Conservation (phyloP, 352 stramenopile species). For the Pythium folliculosum region DNA sequence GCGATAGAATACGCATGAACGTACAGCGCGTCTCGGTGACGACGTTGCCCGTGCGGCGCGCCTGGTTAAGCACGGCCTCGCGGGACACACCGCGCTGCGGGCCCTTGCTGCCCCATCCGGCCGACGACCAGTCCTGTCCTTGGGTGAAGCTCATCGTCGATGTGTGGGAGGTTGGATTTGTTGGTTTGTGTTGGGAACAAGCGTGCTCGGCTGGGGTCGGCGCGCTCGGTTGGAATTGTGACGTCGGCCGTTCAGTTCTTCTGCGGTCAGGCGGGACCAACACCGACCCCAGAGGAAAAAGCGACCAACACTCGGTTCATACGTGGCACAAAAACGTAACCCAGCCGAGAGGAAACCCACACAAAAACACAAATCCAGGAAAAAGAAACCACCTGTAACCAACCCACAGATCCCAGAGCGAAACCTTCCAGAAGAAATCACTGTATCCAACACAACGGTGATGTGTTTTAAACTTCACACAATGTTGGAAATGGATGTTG, state of each 20-base stretch:
- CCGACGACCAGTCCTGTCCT: conserved; percentile 77
- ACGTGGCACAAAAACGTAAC: conserved; percentile 24
- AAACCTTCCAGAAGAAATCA: conserved; percentile 23
- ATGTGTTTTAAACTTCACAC: conserved; percentile 14
- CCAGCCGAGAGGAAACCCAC: not conserved
- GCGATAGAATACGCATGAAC: conserved; percentile 16
- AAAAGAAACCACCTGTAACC: conserved; percentile 3
- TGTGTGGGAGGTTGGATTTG: conserved; percentile 6
- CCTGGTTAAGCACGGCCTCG: conserved; percentile 70
- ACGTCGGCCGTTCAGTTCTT: conserved; percentile 9
- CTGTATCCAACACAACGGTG: conserved; percentile 6
- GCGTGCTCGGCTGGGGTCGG: not conserved
- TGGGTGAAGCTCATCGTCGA: conserved; percentile 56
- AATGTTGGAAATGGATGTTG: conserved; percentile 6
- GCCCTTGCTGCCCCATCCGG: conserved; percentile 76
- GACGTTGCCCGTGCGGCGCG: conserved; percentile 69
- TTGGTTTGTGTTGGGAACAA: conserved; percentile 8
- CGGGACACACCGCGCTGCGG: conserved; percentile 59
- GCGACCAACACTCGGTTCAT: conserved; percentile 26
- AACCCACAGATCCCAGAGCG: conserved; percentile 2
- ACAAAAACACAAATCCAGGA: not conserved
- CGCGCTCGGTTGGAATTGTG: conserved; percentile 2
- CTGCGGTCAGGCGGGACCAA: conserved; percentile 2
- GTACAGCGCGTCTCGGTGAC: conserved; percentile 76
- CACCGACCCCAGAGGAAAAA: conserved; percentile 15